A percentile compares a stretch with the other conserved stretches of the same genome.
Evolutionary conservation across 768 basidiomycete genomes (phyloP).

Genomic region (Coprinopsis cinerea): DNA sequence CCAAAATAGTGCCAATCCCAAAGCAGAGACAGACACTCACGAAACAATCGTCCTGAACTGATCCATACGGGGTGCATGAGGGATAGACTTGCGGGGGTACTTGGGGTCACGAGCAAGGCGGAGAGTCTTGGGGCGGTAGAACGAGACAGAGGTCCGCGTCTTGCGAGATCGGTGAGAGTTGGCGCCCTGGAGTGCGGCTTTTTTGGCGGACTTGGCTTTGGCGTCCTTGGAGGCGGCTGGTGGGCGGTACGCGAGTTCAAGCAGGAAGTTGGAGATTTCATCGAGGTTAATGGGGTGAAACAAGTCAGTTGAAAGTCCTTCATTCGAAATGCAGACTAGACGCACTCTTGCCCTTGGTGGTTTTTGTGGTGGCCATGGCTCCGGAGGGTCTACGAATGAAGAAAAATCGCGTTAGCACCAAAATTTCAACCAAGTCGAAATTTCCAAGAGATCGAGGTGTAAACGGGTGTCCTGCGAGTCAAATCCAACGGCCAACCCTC

Average conservation of each 20-base stretch:
- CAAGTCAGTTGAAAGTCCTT: not conserved
- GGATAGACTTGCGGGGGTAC: conserved; percentile 94
- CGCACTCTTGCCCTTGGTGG: conserved; percentile 58
- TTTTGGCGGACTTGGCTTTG: conserved; percentile 94
- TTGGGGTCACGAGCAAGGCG: conserved; percentile 76
- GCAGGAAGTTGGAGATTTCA: no score
- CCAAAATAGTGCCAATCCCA: not conserved
- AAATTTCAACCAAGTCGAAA: no score
- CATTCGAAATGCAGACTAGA: conserved; percentile 32
- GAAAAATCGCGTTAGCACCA: conserved; percentile 3
- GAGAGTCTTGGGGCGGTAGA: conserved; percentile 96
- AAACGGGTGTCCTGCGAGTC: no score
- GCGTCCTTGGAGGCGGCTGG: conserved; percentile 36
- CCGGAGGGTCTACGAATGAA: conserved; percentile 7
- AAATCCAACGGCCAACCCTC: no score
- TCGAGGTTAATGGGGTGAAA: no score
- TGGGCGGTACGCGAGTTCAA: no score
- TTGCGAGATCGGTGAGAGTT: conserved; percentile 75
- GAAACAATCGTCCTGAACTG: conserved; percentile 92
- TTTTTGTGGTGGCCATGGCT: conserved; percentile 65
- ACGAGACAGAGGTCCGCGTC: conserved; percentile 78
- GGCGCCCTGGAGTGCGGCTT: conserved; percentile 88
- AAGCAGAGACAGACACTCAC: conserved; percentile 35
- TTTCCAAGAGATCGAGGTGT: no score
- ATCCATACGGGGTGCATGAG: conserved; percentile 92